Evolutionary conservation across 106 monocot genomes (phyloP).

Genomic region (Dendrobium officinale): DNA sequence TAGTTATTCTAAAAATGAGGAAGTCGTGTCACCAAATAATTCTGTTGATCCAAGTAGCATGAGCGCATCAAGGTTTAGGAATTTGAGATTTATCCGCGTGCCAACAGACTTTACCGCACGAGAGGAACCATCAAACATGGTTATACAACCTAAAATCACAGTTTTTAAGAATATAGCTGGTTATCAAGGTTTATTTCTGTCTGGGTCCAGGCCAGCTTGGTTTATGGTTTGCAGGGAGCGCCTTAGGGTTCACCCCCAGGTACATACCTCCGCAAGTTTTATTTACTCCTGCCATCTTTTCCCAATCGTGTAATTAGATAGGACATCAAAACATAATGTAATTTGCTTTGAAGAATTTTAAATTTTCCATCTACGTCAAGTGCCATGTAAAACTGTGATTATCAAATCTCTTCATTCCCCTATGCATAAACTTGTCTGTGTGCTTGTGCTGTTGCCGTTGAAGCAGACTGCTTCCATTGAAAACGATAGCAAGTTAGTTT

Average conservation of each 20-base stretch:
- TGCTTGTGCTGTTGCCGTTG: no score
- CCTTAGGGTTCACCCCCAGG: constrained; percentile 91
- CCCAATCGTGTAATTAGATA: neutral
- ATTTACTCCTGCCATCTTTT: neutral
- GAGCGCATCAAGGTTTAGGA: constrained; percentile 61
- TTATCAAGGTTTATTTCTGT: constrained; percentile 83
- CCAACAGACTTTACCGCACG: constrained; percentile 38
- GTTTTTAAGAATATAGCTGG: constrained; percentile 84
- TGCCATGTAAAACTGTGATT: neutral
- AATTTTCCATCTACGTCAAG: neutral
- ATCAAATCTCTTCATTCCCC: no score
- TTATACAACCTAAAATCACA: constrained; percentile 52
- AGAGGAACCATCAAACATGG: constrained; percentile 41
- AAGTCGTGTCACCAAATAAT: constrained; percentile 27
- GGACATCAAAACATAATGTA: neutral
- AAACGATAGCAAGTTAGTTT: no score
- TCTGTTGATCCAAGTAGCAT: constrained; percentile 24
- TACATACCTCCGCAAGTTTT: neutral
- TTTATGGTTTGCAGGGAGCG: constrained; percentile 88
- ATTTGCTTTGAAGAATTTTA: neutral
- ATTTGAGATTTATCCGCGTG: constrained; percentile 86
- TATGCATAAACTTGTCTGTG: neutral
- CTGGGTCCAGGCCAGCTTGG: constrained; percentile 87
- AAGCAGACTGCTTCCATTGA: no score
- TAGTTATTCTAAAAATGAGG: constrained; percentile 29